Base-by-base conservation (phyloP, 805 yeast species). In the Ogataea haglerorum region DNA sequence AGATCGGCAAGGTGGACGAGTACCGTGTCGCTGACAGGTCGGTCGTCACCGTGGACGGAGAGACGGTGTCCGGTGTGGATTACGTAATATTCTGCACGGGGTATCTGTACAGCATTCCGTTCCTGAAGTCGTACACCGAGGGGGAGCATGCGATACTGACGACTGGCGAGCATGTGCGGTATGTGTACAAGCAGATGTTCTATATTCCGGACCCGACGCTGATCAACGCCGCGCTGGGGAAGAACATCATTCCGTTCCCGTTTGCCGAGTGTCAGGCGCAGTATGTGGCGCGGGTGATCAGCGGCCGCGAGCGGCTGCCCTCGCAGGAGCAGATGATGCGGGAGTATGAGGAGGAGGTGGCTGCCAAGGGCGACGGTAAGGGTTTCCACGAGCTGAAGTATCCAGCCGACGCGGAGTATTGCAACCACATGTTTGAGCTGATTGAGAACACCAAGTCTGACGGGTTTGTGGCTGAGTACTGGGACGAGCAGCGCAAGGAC, bases 11-110 rank as follows among this genome's bases (percentile, higher is more conserved):
- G 18, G 48, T 62, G 21, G 47, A 32, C 9, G 48, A 49, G 28
- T 61, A 55, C 35, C 57, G 60, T 29, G 52, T 48, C 22, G 49
- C 50, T 10, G 49, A 56, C 14, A 45, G 52, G 19, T 52, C 66
- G 0, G 70, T 80, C 2, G 53, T 58, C 10, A 75, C 81, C 42
- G 65, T 50, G 4, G 78, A 77, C 47, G 88, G 83, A 2, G 48
- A 59, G 3, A 57, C 51, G 9, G 43, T 80, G 2, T 49, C 51
- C 1, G 67, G 67, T 26, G 73, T 84, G 29, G 90, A 85, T 46
- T 53, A 56, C 16, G 64, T 86, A 8, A 64, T 85, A 8, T 83
- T 80, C 57, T 84, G 86, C 36, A 85, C 95, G 0, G 95, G 95
- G 1, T 86, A 84, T 58, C 65, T 77, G 33, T 79, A 79, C 53